Base-by-base conservation (phyloP, 371 early-diverging fungal species). In the Rhizopus arrhizus region DNA sequence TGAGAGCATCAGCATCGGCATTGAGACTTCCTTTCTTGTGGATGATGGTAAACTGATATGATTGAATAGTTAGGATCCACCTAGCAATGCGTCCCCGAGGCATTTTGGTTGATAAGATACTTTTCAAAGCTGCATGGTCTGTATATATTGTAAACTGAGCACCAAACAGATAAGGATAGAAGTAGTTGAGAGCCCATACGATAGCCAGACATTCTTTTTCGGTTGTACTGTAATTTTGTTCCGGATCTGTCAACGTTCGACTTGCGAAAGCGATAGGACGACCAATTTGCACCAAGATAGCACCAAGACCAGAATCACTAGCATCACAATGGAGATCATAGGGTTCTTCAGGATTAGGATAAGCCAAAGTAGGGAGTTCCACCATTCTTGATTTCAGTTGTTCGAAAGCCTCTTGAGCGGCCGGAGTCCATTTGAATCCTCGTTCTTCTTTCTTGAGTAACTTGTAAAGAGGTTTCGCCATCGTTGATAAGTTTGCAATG, bases 1-100 rank as follows among this genome's bases (percentile, higher is more conserved):
- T 43, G 3, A 62, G 45, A 0, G 56, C 52, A 51, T 62, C 62
- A 3, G 56, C 56, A 36, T 56, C 56, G 0, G 4, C 10, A 45
- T 62, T 56, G 2, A 31, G 6, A 0, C 5, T 3, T 8, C 62
- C 56, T 31, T 56, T 50, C 13, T 13, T 9, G 11, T 62, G 56
- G 0, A 62, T 3, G 4, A 62, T 50, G n/a, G 22, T 46, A 9
- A 53, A 63, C 11, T 41, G 13, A 29, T 63, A 63, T 0, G 13
- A 11, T 33, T 46, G 47, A 4, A 63, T 38, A 2, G 35, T 42
- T n/a, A 57, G 2, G 3, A 53, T 57, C 58, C 57, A 57, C 0
- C 53, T 8, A 16, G 46, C 32, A 4, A 46, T 34, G 0, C 46
- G 9, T 5, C 47, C 33, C n/a, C 15, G 8, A 3, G 31, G 34